Base-by-base conservation (phyloP, 2,329 filamentous ascomycete genomes). In the Microdochium nivale region DNA sequence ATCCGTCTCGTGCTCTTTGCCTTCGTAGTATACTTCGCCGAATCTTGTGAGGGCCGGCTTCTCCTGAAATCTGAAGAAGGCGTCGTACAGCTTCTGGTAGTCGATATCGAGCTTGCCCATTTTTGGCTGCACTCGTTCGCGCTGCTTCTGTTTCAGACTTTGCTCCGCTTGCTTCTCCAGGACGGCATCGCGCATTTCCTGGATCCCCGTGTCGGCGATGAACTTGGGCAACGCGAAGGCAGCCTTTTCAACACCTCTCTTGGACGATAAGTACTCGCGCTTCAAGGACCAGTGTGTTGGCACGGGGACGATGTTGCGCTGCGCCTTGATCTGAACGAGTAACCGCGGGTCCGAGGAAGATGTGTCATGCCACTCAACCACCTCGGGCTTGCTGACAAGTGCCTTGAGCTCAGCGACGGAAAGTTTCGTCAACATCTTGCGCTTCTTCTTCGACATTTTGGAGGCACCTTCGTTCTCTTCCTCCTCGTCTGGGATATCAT, bases 21-120 rank as follows among this genome's bases (percentile, higher is more conserved):
- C 94, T 70, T 99, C 94, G 67, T 97, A 97, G 70, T 99, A 99
- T n/a, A 99, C 91, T 68, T 99, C 94, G 40, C 94, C 94, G 61
- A 96, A 99, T 44, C 91, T 82, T 30, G 94, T 97, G 56, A 99
- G 74, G 60, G 90, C 85, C 0, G 94, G 94, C 70, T 99, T 99
- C 40, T 90, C 95, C 72, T 99, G 94, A 66, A 96, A 95, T 54
- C 90, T 83, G 76, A 99, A 99, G 75, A 99, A 99, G 3, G 94
- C 94, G 66, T 97, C 94, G 71, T 97, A 97, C 51, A 97, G 83
- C 68, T 94, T 96, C 65, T 96, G 90, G 68, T 99, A 99, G 69
- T 99, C 94, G 59, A 99, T 97, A 67, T 99, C 94, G 49, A 99
- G 78, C 68, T 94, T 95, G 55, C 94, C 94, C 80, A 96, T 94